Percentiles rank a stretch among this genome's conserved stretches.
These are phyloP conservation scores for Mimosa bimucronata DNA, from an alignment of 306 rosid genomes.

Conservation along the genomic window DNA sequence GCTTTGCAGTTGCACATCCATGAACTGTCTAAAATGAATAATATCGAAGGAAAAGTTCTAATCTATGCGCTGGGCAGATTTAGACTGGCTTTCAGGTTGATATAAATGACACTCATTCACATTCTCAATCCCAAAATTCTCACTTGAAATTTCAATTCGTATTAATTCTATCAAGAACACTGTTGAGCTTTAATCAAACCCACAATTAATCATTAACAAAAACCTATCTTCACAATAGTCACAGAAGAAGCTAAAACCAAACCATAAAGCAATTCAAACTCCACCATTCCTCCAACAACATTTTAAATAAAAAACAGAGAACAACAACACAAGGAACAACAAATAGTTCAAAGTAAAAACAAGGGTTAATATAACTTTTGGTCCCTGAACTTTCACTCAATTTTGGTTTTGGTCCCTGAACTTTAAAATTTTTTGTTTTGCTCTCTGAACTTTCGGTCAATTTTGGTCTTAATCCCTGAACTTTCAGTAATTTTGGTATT, in stretches of 20 bases:
- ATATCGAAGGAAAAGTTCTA: neutral
- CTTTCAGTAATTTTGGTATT: no score
- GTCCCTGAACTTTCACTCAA: no score
- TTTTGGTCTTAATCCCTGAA: no score
- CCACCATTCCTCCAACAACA: slow-evolving; percentile 1
- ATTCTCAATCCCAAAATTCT: neutral
- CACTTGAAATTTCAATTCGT: neutral
- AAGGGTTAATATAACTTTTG: no score
- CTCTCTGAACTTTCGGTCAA: no score
- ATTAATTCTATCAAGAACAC: neutral
- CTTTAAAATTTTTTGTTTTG: no score
- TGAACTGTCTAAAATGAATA: neutral
- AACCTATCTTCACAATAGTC: neutral
- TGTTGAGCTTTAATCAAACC: neutral
- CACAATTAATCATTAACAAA: neutral
- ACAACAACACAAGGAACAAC: no score
- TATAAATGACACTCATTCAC: neutral
- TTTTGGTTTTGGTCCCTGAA: no score
- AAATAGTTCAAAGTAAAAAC: neutral
- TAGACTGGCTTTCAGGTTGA: neutral
- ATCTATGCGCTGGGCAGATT: neutral
- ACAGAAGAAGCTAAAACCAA: neutral
- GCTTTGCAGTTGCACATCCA: neutral
- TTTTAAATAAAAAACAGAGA: slow-evolving; percentile 19
- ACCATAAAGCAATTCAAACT: neutral